Evolutionary conservation across 2,329 filamentous ascomycete genomes (phyloP).

Genomic region (Exophiala phaeomuriformis): DNA sequence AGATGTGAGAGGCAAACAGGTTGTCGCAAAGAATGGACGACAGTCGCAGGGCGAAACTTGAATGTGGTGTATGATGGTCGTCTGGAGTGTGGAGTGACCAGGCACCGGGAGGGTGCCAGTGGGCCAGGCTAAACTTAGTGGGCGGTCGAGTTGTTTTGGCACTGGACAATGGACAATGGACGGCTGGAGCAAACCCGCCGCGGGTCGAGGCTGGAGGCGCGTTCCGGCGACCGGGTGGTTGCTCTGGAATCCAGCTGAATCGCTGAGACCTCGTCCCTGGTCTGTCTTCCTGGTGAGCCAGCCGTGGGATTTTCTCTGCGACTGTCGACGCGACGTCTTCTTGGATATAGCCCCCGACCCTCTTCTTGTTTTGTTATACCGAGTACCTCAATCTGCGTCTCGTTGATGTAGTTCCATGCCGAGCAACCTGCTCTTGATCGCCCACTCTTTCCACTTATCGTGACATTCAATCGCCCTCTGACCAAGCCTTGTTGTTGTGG

Average conservation of each 20-base stretch:
- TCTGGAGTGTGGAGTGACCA: slow-evolving; percentile 1
- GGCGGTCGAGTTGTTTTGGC: background rate
- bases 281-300: background rate
- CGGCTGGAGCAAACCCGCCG: background rate
- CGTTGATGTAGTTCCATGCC: slow-evolving; percentile 11
- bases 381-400: slow-evolving; percentile 10
- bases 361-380: background rate
- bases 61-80: background rate
- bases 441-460: slow-evolving; percentile 8
- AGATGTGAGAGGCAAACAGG: background rate
- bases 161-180: background rate
- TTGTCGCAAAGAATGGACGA: background rate
- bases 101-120: background rate
- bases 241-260: slow-evolving; percentile 2
- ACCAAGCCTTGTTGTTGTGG: slow-evolving; percentile 5
- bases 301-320: background rate
- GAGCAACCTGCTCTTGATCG: slow-evolving; percentile 3
- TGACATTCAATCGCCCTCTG: background rate
- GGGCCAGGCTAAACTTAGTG: background rate
- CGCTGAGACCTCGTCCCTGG: background rate
- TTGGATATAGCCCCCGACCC: background rate
- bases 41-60: background rate
- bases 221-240: slow-evolving; percentile 11
- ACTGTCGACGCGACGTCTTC: background rate
- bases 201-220: slow-evolving; percentile 20